These are phyloP conservation scores for Tricholoma saponaceum DNA, from an alignment of 768 basidiomycete genomes.

Conservation along the genomic window DNA sequence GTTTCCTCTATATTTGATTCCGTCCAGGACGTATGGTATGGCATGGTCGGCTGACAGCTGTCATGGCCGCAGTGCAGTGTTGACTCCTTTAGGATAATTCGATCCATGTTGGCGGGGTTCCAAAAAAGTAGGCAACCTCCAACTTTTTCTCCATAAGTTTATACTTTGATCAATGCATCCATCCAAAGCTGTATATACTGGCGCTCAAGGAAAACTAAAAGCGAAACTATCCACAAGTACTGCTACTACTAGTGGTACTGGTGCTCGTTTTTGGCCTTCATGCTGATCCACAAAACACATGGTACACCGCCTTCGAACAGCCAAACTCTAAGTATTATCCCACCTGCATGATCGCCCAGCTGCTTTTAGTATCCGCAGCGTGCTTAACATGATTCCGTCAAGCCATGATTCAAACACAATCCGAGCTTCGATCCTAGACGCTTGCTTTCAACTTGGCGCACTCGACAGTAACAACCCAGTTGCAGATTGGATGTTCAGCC, in stretches of 20 bases:
- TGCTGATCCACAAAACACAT: background rate
- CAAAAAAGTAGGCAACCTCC: too few relatives aligned
- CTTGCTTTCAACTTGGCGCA: conserved; percentile 28
- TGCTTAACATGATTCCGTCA: background rate
- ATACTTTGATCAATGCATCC: background rate
- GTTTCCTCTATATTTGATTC: too few relatives aligned
- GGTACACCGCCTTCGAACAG: background rate
- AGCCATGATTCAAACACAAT: conserved; percentile 18
- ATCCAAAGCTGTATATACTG: background rate
- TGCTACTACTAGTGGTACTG: background rate
- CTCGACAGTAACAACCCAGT: conserved; percentile 27
- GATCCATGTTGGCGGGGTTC: too few relatives aligned
- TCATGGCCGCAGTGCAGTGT: too few relatives aligned
- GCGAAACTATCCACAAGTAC: background rate
- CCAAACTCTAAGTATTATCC: background rate
- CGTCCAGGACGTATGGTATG: too few relatives aligned
- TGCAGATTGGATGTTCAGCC: conserved; percentile 30
- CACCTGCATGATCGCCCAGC: background rate
- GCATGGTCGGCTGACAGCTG: too few relatives aligned
- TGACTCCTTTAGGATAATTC: too few relatives aligned
- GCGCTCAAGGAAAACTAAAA: background rate
- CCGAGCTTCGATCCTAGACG: conserved; percentile 29
- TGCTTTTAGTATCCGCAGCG: background rate
- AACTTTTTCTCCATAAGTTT: background rate
- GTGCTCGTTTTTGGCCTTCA: background rate